Evolutionary conservation across 768 basidiomycete species (phyloP).

Genomic region (Serendipita indica): DNA sequence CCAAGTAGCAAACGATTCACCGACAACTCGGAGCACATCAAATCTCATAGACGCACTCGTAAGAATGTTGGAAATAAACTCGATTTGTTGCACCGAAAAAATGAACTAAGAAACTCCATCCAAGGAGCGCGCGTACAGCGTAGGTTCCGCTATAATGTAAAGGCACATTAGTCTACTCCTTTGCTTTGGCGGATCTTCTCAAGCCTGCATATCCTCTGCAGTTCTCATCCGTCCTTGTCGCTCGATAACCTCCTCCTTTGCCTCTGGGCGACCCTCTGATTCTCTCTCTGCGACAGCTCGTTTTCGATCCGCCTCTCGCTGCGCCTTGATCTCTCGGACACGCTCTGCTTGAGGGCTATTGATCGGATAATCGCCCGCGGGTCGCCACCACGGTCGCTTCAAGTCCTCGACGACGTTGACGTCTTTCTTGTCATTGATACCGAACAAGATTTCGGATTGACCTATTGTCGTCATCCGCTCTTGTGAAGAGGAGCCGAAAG

Average conservation of each 20-base stretch:
- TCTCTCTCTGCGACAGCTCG: not conserved
- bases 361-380: not conserved
- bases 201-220: no score
- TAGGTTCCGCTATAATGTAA: not conserved
- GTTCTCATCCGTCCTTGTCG: not conserved
- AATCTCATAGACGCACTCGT: not conserved
- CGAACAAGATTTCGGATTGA: constrained; percentile 1
- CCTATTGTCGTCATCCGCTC: not conserved
- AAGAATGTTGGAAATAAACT: not conserved
- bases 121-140: not conserved
- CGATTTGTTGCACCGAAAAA: not conserved
- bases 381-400: constrained; percentile 6
- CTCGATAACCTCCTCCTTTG: not conserved
- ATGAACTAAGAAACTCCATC: not conserved
- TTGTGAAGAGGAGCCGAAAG: not conserved
- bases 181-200: not conserved
- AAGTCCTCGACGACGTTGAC: constrained; percentile 5
- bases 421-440: constrained; percentile 2
- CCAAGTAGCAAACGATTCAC: constrained; percentile 1
- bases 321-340: not conserved
- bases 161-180: not conserved
- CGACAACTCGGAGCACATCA: not conserved
- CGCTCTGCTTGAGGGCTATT: not conserved
- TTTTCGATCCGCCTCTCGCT: not conserved
- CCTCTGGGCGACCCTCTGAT: not conserved